Percentiles rank a stretch among this genome's conserved stretches.
phyloP scores from a whole-genome alignment of 108 stramenopile species.

The Chaetoceros muelleri region DNA sequence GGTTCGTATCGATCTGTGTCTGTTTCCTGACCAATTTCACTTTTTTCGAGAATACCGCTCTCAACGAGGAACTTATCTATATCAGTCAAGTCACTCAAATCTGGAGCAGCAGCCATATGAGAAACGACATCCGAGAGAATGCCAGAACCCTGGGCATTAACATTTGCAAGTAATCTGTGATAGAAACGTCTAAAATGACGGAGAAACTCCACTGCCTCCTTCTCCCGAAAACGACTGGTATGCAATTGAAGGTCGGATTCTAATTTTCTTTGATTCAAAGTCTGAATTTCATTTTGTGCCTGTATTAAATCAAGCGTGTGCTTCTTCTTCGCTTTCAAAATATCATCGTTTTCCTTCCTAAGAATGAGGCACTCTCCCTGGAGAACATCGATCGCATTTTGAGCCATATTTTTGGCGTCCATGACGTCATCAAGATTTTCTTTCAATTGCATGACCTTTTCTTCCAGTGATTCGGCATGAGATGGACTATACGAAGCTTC shows the following conservation, averaged over 20 bases:
- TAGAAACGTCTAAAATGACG: constrained; percentile 79
- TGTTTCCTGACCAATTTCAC: constrained; percentile 56
- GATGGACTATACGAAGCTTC: neutral
- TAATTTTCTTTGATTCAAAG: constrained; percentile 27
- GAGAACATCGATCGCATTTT: constrained; percentile 33
- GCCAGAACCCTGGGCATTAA: constrained; percentile 30
- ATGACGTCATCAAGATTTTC: constrained; percentile 23
- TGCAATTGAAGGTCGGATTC: constrained; percentile 39
- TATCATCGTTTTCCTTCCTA: constrained; percentile 55
- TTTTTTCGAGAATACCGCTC: constrained; percentile 71
- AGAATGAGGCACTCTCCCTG: constrained; percentile 52
- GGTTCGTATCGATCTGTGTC: constrained; percentile 36
- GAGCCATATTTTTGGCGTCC: constrained; percentile 20
- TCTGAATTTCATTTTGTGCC: constrained; percentile 41
- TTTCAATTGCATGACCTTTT: constrained; percentile 10
- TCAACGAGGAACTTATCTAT: constrained; percentile 70
- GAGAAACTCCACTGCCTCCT: constrained; percentile 77
- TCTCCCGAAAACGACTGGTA: constrained; percentile 80
- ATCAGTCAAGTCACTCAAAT: constrained; percentile 64
- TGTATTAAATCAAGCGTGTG: constrained; percentile 34
- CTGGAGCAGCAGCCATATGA: constrained; percentile 58
- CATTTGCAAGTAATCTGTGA: constrained; percentile 39
- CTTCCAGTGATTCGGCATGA: neutral
- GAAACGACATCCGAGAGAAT: constrained; percentile 37
- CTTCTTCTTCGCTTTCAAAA: constrained; percentile 39